Evolutionary conservation across 1,139 yeast species (phyloP), one percentile per base, ranked within the genome.

Genomic region (Blastobotrys serpentis): DNA sequence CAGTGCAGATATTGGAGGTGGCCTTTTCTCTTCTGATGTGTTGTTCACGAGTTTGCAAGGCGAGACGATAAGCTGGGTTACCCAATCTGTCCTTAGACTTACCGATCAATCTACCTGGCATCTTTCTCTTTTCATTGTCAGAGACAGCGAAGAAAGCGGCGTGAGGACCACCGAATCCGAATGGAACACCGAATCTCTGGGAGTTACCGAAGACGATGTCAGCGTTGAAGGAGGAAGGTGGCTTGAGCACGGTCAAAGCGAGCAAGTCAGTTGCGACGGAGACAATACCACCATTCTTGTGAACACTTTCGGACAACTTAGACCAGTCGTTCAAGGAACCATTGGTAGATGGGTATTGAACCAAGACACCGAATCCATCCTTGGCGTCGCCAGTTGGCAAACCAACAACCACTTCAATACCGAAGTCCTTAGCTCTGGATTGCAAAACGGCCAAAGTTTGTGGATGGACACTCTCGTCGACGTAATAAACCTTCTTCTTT

Each of bases 121-220:
- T 88, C 68, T 90, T 90, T 67, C 98, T 81, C 64, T 88, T 86
- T 62, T 86, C 78, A 54, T 81, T 77, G 53, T 81, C 78, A 21
- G 81, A 76, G 44, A 94, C 95, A 13, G 98, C 88, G 63, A 92
- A 90, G 72, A 88, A 92, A 0, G 96, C 98, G 46, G 98, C 98
- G 67, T 92, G 98, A 4, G 98, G 98, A 29, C 98, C 98, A 63
- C 98, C 98, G 64, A 83, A 92, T 11, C 98, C 98, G 71, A 90
- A 80, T 50, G 98, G 98, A 42, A 92, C 97, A 62, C 98, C 98
- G 60, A 92, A 88, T 68, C 98, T 78, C 74, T 92, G 98, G 4
- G 97, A 79, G 16, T 89, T 82, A 49, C 98, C 98, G 50, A 92
- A 75, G 2, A 86, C 96, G 51, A 92, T 86, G 66, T 92, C 98